phyloP scores from a whole-genome alignment of 208 protist species.

The Zelonia costaricensis region DNA sequence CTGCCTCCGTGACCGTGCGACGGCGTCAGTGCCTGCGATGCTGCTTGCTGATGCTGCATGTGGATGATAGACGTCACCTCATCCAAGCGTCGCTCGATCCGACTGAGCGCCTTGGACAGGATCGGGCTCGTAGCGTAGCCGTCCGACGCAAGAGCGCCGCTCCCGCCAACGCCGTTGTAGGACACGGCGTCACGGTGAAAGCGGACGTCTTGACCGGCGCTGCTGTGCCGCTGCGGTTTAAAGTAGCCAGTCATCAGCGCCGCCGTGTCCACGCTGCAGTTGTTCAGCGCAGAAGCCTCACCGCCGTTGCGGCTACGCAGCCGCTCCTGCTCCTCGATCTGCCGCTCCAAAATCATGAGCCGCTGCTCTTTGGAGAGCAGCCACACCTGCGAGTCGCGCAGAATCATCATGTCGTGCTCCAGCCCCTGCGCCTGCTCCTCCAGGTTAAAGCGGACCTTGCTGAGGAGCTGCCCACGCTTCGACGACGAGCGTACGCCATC shows the following conservation, averaged over 20 bases:
- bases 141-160: slow-evolving; percentile 12
- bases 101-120: slow-evolving; percentile 50
- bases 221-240: slow-evolving; percentile 37
- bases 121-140: slow-evolving; percentile 38
- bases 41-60: slow-evolving; percentile 25
- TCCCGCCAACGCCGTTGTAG: slow-evolving; percentile 2
- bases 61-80: slow-evolving; percentile 75
- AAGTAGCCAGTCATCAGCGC: slow-evolving; percentile 64
- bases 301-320: slow-evolving; percentile 15
- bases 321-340: slow-evolving; percentile 64
- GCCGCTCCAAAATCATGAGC: slow-evolving; percentile 59
- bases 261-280: slow-evolving; percentile 50
- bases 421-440: slow-evolving; percentile 65
- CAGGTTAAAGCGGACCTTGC: slow-evolving; percentile 54
- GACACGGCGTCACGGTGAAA: slow-evolving; percentile 14
- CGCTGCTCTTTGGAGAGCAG: slow-evolving; percentile 76
- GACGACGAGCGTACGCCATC: slow-evolving; percentile 77
- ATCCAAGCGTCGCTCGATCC: slow-evolving; percentile 70
- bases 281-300: slow-evolving; percentile 27
- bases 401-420: slow-evolving; percentile 66
- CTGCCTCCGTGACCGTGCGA: slow-evolving; percentile 9
- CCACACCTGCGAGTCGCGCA: slow-evolving; percentile 76
- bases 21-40: background rate
- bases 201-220: background rate
- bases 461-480: slow-evolving; percentile 64